Percentiles rank a stretch among this genome's conserved stretches.
These are phyloP conservation scores for Grosmannia huntii DNA, from an alignment of 2,329 filamentous ascomycete genomes.

Conservation along the genomic window DNA sequence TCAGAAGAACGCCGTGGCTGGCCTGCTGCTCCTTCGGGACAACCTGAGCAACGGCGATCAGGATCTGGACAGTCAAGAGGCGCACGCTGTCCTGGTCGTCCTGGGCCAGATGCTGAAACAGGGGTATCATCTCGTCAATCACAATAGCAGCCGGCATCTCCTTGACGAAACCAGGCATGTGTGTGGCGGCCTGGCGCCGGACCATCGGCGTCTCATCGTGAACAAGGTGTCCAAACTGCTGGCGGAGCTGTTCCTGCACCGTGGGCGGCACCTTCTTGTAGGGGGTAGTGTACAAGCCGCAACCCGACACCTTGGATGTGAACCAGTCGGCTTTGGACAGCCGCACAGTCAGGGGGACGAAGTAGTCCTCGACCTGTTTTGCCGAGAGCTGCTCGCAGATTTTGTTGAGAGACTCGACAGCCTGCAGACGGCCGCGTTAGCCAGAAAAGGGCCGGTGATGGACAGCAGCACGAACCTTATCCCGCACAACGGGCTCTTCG, in stretches of 20 bases:
- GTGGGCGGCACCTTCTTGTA: constrained; percentile 81
- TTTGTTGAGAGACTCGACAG: constrained; percentile 98
- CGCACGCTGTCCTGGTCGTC: constrained; percentile 98
- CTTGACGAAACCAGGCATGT: constrained; percentile 94
- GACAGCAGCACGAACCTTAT: constrained; percentile 57
- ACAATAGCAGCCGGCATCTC: constrained; percentile 86
- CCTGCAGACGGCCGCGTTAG: constrained; percentile 37
- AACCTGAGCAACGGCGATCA: constrained; percentile 92
- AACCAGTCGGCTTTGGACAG: constrained; percentile 99
- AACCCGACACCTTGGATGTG: constrained; percentile 96
- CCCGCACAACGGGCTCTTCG: constrained; percentile 91
- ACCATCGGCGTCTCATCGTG: constrained; percentile 99
- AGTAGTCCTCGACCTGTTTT: constrained; percentile 91
- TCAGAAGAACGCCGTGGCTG: constrained; percentile 85
- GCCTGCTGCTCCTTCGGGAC: constrained; percentile 97
- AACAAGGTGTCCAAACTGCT: constrained; percentile 85
- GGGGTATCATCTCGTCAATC: constrained; percentile 96
- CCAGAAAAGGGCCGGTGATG: neutral
- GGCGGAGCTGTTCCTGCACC: constrained; percentile 82
- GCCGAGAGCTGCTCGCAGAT: constrained; percentile 88
- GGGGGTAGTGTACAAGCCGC: constrained; percentile 84
- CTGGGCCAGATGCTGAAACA: constrained; percentile 91
- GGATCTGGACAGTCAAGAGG: constrained; percentile 86
- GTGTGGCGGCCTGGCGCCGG: constrained; percentile 88
- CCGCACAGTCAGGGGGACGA: constrained; percentile 88